phyloP scores from a whole-genome alignment of 169 alveolate species.

The Plasmodium coatneyi region DNA sequence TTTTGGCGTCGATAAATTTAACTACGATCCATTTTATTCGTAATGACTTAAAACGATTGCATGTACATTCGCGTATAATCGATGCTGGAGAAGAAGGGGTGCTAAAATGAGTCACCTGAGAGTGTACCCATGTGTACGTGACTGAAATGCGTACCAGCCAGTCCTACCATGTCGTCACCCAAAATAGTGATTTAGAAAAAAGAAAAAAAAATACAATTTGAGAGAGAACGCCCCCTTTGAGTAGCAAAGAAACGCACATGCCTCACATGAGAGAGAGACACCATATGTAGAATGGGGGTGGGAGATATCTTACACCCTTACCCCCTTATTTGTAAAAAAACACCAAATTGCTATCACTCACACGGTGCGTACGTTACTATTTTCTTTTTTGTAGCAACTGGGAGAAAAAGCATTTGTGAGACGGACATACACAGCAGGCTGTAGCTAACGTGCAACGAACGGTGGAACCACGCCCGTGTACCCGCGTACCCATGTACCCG shows the following conservation, averaged over 20 bases:
- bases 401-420: conserved; percentile 57
- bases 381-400: conserved; percentile 59
- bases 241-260: not conserved
- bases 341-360: not conserved
- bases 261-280: not conserved
- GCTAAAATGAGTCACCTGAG: not conserved
- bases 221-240: not conserved
- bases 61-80: not conserved
- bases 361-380: not conserved
- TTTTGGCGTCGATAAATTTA: conserved; percentile 72
- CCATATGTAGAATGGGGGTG: not conserved
- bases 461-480: not conserved
- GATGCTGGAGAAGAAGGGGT: not conserved
- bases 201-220: not conserved
- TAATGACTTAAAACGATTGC: conserved; percentile 30
- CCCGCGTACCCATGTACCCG: not conserved
- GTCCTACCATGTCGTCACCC: not conserved
- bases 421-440: not conserved
- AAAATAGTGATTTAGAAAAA: not conserved
- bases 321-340: not conserved
- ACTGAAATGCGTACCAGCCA: not conserved
- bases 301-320: not conserved
- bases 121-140: not conserved
- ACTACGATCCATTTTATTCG: conserved; percentile 75
- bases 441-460: not conserved